A percentile compares a stretch with the other conserved stretches of the same genome.
phyloP scores from a whole-genome alignment of 2,329 filamentous ascomycete genomes.

The Pestalotiopsis sp. region DNA sequence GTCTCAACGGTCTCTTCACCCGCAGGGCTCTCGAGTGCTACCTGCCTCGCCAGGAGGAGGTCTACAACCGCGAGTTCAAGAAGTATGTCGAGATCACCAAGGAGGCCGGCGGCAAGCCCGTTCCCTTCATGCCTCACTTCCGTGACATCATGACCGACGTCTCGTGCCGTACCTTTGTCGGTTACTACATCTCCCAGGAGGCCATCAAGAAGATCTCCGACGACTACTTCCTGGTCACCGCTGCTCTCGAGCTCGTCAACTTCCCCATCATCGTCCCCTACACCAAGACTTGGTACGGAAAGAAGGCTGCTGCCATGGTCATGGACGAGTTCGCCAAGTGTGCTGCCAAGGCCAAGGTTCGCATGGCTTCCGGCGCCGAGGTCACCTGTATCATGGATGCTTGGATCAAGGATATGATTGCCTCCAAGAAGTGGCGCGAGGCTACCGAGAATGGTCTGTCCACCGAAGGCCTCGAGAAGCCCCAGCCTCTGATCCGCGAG shows the following conservation, averaged over 20 bases:
- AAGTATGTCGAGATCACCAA: conserved; percentile 77
- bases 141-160: conserved; percentile 94
- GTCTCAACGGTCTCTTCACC: conserved; percentile 92
- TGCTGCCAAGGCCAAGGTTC: conserved; percentile 88
- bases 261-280: conserved; percentile 95
- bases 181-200: conserved; percentile 90
- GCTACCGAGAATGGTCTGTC: conserved; percentile 73
- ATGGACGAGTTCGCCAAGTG: conserved; percentile 88
- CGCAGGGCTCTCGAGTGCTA: conserved; percentile 85
- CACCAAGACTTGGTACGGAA: conserved; percentile 96
- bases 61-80: conserved; percentile 86
- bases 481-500: conserved; percentile 77
- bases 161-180: conserved; percentile 95
- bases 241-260: conserved; percentile 94
- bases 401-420: conserved; percentile 88
- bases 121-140: conserved; percentile 89
- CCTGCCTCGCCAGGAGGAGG: conserved; percentile 88
- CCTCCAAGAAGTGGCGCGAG: conserved; percentile 81
- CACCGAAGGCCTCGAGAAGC: conserved; percentile 76
- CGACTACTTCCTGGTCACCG: conserved; percentile 96
- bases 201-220: conserved; percentile 92
- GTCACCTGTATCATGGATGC: conserved; percentile 93
- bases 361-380: conserved; percentile 86
- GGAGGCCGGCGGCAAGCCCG: conserved; percentile 70
- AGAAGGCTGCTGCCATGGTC: conserved; percentile 93